Percentiles rank a stretch among this genome's conserved stretches.
phyloP scores from a whole-genome alignment of 176 grass and related monocot genomes.

The Triticum turgidum region DNA sequence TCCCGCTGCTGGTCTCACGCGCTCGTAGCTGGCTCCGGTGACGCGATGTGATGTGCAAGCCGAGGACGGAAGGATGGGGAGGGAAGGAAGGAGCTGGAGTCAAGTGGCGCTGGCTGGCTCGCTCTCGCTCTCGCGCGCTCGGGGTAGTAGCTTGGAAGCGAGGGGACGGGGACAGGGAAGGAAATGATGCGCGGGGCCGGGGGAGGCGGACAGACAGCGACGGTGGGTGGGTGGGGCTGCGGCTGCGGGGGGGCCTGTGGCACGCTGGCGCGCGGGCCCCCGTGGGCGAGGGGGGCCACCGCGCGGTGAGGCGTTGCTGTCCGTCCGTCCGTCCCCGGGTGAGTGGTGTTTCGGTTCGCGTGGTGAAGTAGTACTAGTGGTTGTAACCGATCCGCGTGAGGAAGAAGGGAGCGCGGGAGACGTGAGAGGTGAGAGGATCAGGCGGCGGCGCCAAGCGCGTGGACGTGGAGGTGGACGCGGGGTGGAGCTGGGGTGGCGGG shows the following conservation, averaged over 20 bases:
- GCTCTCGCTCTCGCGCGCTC: background rate
- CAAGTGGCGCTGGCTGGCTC: background rate
- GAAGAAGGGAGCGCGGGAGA: background rate
- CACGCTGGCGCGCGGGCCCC: conserved; percentile 28
- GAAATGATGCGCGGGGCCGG: background rate
- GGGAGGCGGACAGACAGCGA: background rate
- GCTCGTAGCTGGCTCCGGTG: background rate
- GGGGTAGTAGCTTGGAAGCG: conserved; percentile 53
- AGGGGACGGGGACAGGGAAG: background rate
- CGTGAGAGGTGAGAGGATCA: background rate
- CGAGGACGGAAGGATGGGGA: background rate
- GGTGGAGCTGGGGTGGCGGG: background rate
- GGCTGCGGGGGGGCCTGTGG: conserved; percentile 6
- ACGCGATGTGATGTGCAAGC: conserved; percentile 4
- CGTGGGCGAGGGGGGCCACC: background rate
- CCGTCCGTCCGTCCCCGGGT: background rate
- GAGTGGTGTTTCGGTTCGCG: background rate
- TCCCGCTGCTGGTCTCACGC: background rate
- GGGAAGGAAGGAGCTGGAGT: background rate
- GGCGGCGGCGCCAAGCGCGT: conserved; percentile 30
- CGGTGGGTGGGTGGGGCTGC: background rate
- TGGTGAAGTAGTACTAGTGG: background rate
- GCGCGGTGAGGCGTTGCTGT: conserved; percentile 48
- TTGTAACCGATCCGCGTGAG: conserved; percentile 21
- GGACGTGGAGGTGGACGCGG: background rate